Conservation (phyloP, 148 eudicot genomes). For the Polygonum maritimum region DNA sequence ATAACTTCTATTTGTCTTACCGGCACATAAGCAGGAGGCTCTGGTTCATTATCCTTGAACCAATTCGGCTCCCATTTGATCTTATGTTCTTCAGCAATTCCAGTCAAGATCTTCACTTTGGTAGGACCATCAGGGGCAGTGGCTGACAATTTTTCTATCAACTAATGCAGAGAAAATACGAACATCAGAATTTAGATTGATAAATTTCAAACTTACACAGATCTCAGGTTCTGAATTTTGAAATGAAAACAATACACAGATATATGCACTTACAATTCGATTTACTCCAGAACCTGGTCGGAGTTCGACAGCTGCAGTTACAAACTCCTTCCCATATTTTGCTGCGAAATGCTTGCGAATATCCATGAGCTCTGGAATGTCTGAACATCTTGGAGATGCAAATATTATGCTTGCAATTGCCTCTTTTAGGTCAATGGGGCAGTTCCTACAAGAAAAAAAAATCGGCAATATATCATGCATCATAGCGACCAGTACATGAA, state of each 20-base stretch:
- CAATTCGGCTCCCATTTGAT: constrained; percentile 73
- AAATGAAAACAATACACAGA: not conserved
- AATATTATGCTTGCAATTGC: constrained; percentile 77
- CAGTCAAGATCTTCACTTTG: constrained; percentile 67
- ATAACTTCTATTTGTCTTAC: constrained; percentile 23
- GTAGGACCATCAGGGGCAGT: constrained; percentile 77
- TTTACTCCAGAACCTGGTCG: constrained; percentile 85
- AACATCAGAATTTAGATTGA: not conserved
- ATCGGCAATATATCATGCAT: not conserved
- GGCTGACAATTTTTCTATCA: constrained; percentile 87
- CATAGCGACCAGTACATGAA: not conserved
- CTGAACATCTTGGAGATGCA: constrained; percentile 96
- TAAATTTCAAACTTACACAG: not conserved
- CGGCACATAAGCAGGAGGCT: constrained; percentile 40
- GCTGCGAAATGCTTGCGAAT: constrained; percentile 68
- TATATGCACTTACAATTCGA: constrained; percentile 48
- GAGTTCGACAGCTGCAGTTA: constrained; percentile 62
- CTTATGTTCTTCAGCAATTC: constrained; percentile 80
- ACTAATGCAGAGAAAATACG: constrained; percentile 31
- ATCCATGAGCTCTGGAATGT: constrained; percentile 78
- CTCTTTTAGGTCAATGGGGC: constrained; percentile 94
- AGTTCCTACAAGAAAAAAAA: constrained; percentile 33
- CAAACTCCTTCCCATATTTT: constrained; percentile 90
- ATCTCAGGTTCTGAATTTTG: not conserved
- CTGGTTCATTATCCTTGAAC: constrained; percentile 52